Base-by-base conservation (phyloP, 1,284 basidiomycete genomes). In the Ustilago loliicola region DNA sequence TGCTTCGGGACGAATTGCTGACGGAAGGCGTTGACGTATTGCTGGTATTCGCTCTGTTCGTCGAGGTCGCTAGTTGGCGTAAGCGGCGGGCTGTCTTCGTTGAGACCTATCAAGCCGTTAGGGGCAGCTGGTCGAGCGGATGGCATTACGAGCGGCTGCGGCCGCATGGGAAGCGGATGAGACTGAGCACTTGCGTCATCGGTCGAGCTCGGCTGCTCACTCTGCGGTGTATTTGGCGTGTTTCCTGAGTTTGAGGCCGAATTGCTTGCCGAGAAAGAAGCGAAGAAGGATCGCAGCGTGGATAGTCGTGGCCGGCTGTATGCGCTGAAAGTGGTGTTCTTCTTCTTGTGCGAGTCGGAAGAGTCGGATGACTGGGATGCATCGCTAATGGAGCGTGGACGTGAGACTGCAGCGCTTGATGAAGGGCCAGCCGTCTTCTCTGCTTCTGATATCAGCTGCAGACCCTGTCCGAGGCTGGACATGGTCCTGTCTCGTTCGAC, bases 61-160 rank as follows among this genome's bases (percentile, higher is more conserved):
- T 72, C 79, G 23, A 57, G 65, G 32, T 80, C 79, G 56, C 66
- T 66, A 17, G 72, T 76, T 4, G 83, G 83, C 6, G 83, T 83
- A 13, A 84, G 70, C 10, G 83, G 81, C 17, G 83, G 80, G 27
- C 77, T 81, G 55, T 79, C 77, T 27, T 78, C 74, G 55, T 84
- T 83, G 51, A 85, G 71, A 10, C 80, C 66, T 23, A 67, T 62
- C 34, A 76, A 17, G 36, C 73, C 67, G 38, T 71, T 61, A 17
- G 80, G 80, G 3, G 73, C 77, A 4, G 80, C 83, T 0, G 66
- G 67, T 21, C 82, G 60, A 7, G 83, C 83, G 3, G 80, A 68
- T 0, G 83, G 83, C 74, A 83, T 82, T n/a, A 76, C 76, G 1
- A 85, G 67, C 27, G 72, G 66, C 60, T 74, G 71, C 7, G 65